Conservation (phyloP, 371 early-diverging fungal genomes). For the Lichtheimia ramosa region DNA sequence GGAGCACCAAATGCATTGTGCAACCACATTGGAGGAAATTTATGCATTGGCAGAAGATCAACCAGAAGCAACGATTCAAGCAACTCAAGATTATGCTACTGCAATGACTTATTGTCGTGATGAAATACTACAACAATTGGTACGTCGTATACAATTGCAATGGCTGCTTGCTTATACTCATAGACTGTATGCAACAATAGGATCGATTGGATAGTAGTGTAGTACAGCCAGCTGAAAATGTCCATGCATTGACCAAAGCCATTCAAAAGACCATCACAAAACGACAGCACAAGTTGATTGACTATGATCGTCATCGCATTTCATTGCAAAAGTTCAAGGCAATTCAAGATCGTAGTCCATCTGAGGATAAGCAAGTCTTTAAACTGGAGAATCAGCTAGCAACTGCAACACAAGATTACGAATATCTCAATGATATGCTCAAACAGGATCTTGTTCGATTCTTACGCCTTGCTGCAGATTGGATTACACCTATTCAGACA, state of each 20-base stretch:
- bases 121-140: conserved; percentile 66
- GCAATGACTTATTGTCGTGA: conserved; percentile 63
- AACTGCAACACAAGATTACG: conserved; percentile 65
- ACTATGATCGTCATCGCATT: conserved; percentile 71
- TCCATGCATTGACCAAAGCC: conserved; percentile 52
- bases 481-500: conserved; percentile 70
- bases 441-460: conserved; percentile 65
- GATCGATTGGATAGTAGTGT: conserved; percentile 64
- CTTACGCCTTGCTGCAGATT: conserved; percentile 43
- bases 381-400: conserved; percentile 57
- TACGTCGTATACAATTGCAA: conserved; percentile 19
- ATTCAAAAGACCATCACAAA: conserved; percentile 70
- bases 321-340: conserved; percentile 58
- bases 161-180: background rate
- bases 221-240: conserved; percentile 31
- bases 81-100: conserved; percentile 61
- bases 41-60: conserved; percentile 35
- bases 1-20: conserved; percentile 60
- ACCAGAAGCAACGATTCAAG: conserved; percentile 44
- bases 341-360: conserved; percentile 54
- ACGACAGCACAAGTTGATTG: conserved; percentile 73
- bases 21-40: conserved; percentile 53
- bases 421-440: conserved; percentile 60
- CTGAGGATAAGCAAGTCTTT: conserved; percentile 66
- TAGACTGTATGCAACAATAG: conserved; percentile 10